These are phyloP conservation scores for Fusarium armeniacum DNA, from an alignment of 2,329 filamentous ascomycete species.

Conservation along the genomic window DNA sequence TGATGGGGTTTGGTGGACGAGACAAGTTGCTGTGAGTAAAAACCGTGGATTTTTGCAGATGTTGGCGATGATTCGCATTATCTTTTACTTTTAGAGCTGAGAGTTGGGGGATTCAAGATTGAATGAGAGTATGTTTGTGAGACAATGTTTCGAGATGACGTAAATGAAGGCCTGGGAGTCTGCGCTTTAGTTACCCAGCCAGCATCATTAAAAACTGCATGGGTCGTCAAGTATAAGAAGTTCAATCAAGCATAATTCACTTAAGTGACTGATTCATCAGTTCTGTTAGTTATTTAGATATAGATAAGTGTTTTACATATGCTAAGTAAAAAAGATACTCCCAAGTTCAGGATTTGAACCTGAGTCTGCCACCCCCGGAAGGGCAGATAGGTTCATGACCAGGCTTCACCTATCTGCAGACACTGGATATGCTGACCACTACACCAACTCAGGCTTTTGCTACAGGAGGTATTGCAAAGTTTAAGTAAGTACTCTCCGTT, in stretches of 20 bases:
- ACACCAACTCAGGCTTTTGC: no score
- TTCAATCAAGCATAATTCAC: not conserved
- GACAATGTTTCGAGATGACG: constrained; percentile 18
- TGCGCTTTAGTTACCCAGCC: no score
- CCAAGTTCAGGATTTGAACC: not conserved
- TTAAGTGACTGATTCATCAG: not conserved
- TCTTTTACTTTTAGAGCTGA: not conserved
- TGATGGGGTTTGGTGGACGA: not conserved
- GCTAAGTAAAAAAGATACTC: not conserved
- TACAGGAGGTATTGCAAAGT: no score
- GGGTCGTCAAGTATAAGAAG: not conserved
- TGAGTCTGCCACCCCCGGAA: no score
- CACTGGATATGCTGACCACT: no score
- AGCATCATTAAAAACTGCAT: not conserved
- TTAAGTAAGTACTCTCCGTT: no score
- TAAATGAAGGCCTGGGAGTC: constrained; percentile 6
- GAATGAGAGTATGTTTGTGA: not conserved
- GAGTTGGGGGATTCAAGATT: not conserved
- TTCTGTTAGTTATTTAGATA: not conserved
- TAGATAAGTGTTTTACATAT: no score
- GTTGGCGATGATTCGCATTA: constrained; percentile 31
- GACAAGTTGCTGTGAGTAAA: constrained; percentile 9
- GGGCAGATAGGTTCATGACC: no score
- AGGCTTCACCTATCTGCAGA: no score
- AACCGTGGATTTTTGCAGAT: constrained; percentile 15